phyloP scores from a whole-genome alignment of 139 green algal genomes.

The Chlamydomonas applanata region DNA sequence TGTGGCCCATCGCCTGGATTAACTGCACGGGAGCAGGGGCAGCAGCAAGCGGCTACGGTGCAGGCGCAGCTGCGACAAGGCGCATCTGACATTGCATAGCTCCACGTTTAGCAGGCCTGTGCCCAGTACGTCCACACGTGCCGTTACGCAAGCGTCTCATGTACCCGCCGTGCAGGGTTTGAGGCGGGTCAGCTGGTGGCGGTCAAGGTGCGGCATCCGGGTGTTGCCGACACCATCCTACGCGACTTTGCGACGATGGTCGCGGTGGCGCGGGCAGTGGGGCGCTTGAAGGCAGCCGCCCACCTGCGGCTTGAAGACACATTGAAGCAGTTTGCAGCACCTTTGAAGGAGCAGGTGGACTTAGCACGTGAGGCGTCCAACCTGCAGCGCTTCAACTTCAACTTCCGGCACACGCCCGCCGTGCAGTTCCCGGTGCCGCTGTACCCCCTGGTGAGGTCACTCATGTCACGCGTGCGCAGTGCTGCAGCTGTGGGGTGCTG shows the following conservation, averaged over 20 bases:
- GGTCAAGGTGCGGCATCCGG: constrained; percentile 90
- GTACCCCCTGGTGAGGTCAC: constrained; percentile 93
- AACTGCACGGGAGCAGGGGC: too few relatives aligned
- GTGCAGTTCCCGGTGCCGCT: constrained; percentile 90
- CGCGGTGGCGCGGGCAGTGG: constrained; percentile 60
- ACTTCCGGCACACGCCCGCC: constrained; percentile 76
- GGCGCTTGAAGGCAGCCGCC: constrained; percentile 49
- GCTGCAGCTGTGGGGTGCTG: background rate
- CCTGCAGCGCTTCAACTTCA: constrained; percentile 92
- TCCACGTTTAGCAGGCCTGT: too few relatives aligned
- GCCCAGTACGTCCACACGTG: too few relatives aligned
- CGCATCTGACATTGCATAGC: too few relatives aligned
- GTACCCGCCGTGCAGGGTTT: constrained; percentile 26
- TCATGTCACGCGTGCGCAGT: constrained; percentile 7
- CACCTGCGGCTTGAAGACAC: constrained; percentile 85
- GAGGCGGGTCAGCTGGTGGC: constrained; percentile 70
- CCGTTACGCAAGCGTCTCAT: too few relatives aligned
- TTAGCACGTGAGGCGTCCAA: constrained; percentile 84
- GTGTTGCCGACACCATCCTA: constrained; percentile 79
- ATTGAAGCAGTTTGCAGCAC: constrained; percentile 93
- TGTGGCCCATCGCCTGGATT: too few relatives aligned
- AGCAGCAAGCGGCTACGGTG: too few relatives aligned
- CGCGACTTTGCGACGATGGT: constrained; percentile 95
- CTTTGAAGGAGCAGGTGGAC: constrained; percentile 95
- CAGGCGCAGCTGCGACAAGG: too few relatives aligned